These are phyloP conservation scores for Pyrus pyrifolia DNA, from an alignment of 306 rosid genomes.

Conservation along the genomic window DNA sequence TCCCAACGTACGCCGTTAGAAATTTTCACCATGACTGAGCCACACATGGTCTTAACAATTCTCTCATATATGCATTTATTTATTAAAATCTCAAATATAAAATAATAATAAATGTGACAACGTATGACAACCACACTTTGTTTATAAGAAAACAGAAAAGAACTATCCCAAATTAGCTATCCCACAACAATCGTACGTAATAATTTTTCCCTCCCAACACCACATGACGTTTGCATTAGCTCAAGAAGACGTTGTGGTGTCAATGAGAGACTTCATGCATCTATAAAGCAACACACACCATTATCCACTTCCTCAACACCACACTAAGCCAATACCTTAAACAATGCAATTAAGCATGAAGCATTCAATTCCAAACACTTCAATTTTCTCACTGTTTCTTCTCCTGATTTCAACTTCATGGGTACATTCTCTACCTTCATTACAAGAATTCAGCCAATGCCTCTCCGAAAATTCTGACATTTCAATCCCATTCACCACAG, in stretches of 20 bases:
- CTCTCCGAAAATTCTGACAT: constrained; percentile 27
- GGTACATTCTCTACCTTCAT: constrained; percentile 26
- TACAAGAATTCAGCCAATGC: constrained; percentile 38
- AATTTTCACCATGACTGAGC: too few species aligned
- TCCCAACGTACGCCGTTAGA: too few species aligned
- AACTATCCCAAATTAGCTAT: too few species aligned
- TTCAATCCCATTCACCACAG: constrained; percentile 31
- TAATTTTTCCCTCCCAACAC: neutral
- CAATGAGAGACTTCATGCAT: neutral
- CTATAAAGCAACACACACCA: neutral
- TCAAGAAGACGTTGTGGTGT: neutral
- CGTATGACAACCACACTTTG: fast-evolving
- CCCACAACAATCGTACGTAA: too few species aligned
- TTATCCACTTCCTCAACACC: neutral
- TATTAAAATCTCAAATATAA: too few species aligned
- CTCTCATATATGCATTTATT: too few species aligned
- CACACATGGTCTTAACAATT: too few species aligned
- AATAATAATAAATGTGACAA: too few species aligned
- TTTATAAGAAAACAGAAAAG: too few species aligned
- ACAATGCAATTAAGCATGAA: constrained; percentile 13
- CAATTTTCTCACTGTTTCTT: constrained; percentile 5
- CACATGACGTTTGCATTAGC: constrained; percentile 10
- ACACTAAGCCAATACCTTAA: neutral
- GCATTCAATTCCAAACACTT: constrained; percentile 15
- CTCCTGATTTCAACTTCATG: constrained; percentile 33